Percentiles rank a stretch among this genome's conserved stretches.
Evolutionary conservation across 169 alveolate species (phyloP).

Genomic region (Toxoplasma gondii): DNA sequence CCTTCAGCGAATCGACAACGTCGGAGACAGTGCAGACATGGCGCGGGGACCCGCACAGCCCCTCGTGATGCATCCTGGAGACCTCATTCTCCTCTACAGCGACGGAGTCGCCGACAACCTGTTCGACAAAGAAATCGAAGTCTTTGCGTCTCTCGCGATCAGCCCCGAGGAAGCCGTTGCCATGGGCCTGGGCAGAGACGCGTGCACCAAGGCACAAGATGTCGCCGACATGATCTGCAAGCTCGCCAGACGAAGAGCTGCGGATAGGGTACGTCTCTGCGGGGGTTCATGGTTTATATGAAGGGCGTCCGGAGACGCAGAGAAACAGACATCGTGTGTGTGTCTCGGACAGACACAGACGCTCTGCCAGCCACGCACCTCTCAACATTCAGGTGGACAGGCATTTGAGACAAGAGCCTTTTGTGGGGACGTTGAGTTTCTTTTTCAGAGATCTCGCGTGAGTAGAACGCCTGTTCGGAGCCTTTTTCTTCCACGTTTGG

Average conservation of each 20-base stretch:
- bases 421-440: no score
- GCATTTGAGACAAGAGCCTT: no score
- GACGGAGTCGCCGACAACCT: conserved; percentile 79
- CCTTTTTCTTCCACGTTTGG: no score
- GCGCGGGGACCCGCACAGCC: conserved; percentile 74
- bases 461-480: no score
- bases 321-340: not conserved
- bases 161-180: conserved; percentile 78
- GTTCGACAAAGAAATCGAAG: conserved; percentile 77
- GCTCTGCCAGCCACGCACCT: no score
- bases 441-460: no score
- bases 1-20: conserved; percentile 73
- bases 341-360: no score
- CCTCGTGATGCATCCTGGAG: conserved; percentile 77
- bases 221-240: conserved; percentile 72
- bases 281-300: not conserved
- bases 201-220: conserved; percentile 69
- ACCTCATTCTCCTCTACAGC: conserved; percentile 73
- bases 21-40: conserved; percentile 77
- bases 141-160: conserved; percentile 75
- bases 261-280: conserved; percentile 56
- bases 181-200: conserved; percentile 65
- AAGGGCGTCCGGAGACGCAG: not conserved
- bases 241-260: conserved; percentile 70
- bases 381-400: no score